Evolutionary conservation across 2,329 filamentous ascomycete genomes (phyloP).

Genomic region (Sarocladiaceae sp.): DNA sequence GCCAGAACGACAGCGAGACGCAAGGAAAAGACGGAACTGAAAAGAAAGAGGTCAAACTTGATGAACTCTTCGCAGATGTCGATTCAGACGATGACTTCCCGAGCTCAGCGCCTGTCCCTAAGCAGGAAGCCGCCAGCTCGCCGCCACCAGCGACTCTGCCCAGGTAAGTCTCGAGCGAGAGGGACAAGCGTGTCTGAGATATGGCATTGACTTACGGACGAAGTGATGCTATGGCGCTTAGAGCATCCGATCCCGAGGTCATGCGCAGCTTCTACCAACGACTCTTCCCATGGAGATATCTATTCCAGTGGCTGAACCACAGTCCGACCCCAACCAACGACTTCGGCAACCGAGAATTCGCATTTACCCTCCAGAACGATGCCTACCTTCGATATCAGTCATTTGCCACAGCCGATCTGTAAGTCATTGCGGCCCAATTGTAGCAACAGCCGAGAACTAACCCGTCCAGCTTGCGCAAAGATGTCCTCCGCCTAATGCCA

Average conservation of each 20-base stretch:
- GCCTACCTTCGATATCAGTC: slow-evolving; percentile 90
- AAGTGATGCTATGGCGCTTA: slow-evolving; percentile 32
- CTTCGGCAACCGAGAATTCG: slow-evolving; percentile 92
- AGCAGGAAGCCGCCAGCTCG: slow-evolving; percentile 34
- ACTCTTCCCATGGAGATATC: slow-evolving; percentile 87
- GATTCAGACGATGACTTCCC: slow-evolving; percentile 61
- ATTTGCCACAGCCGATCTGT: slow-evolving; percentile 51
- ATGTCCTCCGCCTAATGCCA: slow-evolving; percentile 82
- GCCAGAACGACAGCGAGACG: slow-evolving; percentile 21
- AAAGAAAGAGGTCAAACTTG: slow-evolving; percentile 48
- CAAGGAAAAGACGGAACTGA: slow-evolving; percentile 13
- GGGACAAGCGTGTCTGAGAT: neutral
- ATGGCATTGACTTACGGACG: neutral
- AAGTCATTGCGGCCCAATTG: slow-evolving; percentile 15
- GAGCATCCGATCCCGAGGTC: slow-evolving; percentile 70
- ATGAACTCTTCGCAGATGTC: slow-evolving; percentile 54
- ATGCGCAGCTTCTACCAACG: slow-evolving; percentile 95
- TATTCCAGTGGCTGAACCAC: slow-evolving; percentile 98
- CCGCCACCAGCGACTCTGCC: slow-evolving; percentile 36
- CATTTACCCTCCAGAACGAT: slow-evolving; percentile 89
- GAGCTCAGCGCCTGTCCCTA: slow-evolving; percentile 37
- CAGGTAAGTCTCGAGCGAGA: slow-evolving; percentile 28
- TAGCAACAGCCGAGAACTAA: neutral
- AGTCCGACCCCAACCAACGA: slow-evolving; percentile 79
- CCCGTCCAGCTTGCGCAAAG: slow-evolving; percentile 69